Percentiles rank a stretch among this genome's conserved stretches.
phyloP scores from a whole-genome alignment of 257 asterid species.

The Penstemon newberryi region DNA sequence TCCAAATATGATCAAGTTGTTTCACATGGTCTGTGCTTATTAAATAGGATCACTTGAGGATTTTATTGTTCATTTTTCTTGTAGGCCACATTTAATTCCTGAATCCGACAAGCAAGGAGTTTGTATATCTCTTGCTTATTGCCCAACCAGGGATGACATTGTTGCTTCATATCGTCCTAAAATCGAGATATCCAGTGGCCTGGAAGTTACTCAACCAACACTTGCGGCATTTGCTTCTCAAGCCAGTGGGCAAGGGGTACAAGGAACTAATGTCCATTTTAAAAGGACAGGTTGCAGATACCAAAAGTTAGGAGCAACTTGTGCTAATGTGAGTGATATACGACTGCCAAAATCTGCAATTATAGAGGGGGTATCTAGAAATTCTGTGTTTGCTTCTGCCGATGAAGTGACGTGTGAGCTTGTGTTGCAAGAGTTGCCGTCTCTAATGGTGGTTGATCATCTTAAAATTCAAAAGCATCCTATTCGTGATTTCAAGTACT shows the following conservation, averaged over 20 bases:
- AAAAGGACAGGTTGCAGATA: slow-evolving; percentile 47
- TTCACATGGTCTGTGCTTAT: not conserved
- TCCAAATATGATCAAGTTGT: slow-evolving; percentile 6
- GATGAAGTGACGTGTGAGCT: slow-evolving; percentile 64
- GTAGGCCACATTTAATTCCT: slow-evolving; percentile 66
- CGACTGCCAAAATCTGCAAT: slow-evolving; percentile 76
- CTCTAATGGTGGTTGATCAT: slow-evolving; percentile 44
- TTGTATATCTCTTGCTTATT: slow-evolving; percentile 82
- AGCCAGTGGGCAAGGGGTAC: slow-evolving; percentile 39
- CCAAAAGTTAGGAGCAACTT: slow-evolving; percentile 51
- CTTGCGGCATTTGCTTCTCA: slow-evolving; percentile 40
- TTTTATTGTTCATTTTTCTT: slow-evolving; percentile 19
- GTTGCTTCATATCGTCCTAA: slow-evolving; percentile 93
- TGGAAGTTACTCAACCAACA: slow-evolving; percentile 47
- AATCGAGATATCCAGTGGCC: slow-evolving; percentile 42
- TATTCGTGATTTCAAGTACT: slow-evolving; percentile 67
- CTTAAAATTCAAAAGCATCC: slow-evolving; percentile 45
- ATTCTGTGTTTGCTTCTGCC: slow-evolving; percentile 62
- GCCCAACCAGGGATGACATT: slow-evolving; percentile 50
- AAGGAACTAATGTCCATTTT: slow-evolving; percentile 68
- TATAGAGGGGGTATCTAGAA: slow-evolving; percentile 44
- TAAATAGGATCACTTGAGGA: slow-evolving; percentile 2
- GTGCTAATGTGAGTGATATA: slow-evolving; percentile 54
- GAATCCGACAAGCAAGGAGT: slow-evolving; percentile 78
- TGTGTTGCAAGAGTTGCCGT: slow-evolving; percentile 64